Conservation (phyloP, 306 rosid genomes). For the Casuarina cunninghamiana region DNA sequence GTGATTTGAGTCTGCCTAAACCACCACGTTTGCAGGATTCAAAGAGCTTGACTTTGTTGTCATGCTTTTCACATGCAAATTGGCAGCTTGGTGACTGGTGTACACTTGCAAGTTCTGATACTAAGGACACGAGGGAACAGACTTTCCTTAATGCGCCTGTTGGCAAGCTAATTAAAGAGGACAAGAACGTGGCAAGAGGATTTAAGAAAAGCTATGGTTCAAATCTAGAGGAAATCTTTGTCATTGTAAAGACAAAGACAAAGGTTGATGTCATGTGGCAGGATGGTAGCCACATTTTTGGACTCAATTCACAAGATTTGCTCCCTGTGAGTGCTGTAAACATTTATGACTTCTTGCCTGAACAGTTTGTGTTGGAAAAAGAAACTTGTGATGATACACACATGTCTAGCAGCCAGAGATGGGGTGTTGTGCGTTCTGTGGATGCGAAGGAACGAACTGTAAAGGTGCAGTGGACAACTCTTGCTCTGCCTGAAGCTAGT, state of each 20-base stretch:
- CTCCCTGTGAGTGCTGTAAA: conserved; percentile 66
- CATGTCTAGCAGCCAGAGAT: conserved; percentile 52
- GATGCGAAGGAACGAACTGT: conserved; percentile 89
- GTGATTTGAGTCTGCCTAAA: conserved; percentile 38
- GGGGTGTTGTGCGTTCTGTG: conserved; percentile 83
- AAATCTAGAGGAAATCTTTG: conserved; percentile 48
- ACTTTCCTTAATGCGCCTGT: conserved; percentile 34
- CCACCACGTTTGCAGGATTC: conserved; percentile 72
- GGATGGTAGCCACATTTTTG: conserved; percentile 66
- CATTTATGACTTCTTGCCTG: conserved; percentile 90
- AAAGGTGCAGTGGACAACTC: conserved; percentile 67
- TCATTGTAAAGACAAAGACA: conserved; percentile 75
- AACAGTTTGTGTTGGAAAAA: conserved; percentile 81
- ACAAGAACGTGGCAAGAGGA: conserved; percentile 40
- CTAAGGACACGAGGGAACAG: conserved; percentile 35
- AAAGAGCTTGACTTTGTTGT: conserved; percentile 60
- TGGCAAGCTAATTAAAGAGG: conserved; percentile 33
- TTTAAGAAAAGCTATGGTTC: conserved; percentile 41
- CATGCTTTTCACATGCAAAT: conserved; percentile 77
- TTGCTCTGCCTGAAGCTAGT: conserved; percentile 32
- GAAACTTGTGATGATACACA: conserved; percentile 66
- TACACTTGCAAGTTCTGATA: conserved; percentile 49
- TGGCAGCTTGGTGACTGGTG: conserved; percentile 99
- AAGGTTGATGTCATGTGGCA: conserved; percentile 86
- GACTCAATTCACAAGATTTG: conserved; percentile 59